Conservation (phyloP, 345 rosid species). For the Pistacia atlantica region DNA sequence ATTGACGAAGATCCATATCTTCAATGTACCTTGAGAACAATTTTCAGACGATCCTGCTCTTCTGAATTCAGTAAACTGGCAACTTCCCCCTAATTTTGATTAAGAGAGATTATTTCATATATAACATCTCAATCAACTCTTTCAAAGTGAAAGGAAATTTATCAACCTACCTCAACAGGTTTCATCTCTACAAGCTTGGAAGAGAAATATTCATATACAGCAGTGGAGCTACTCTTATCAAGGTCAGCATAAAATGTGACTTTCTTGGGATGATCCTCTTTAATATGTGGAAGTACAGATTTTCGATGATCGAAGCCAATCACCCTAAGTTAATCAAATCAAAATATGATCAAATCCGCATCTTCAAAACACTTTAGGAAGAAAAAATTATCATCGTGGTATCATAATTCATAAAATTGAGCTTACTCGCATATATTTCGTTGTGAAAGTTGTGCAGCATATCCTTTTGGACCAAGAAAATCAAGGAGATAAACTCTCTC, state of each 20-base stretch:
- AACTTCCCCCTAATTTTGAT: slow-evolving; percentile 32
- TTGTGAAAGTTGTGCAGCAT: slow-evolving; percentile 36
- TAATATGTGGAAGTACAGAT: slow-evolving; percentile 35
- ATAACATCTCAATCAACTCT: background rate
- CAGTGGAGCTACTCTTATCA: slow-evolving; percentile 71
- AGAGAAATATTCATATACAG: slow-evolving; percentile 66
- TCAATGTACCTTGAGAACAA: slow-evolving; percentile 66
- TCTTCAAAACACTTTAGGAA: background rate
- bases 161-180: slow-evolving; percentile 45
- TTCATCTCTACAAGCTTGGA: slow-evolving; percentile 40
- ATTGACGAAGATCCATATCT: slow-evolving; percentile 71
- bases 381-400: background rate
- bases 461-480: slow-evolving; percentile 61
- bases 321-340: slow-evolving; percentile 41
- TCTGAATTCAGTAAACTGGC: slow-evolving; percentile 40
- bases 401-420: background rate
- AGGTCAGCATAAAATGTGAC: slow-evolving; percentile 44
- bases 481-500: slow-evolving; percentile 74
- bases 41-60: slow-evolving; percentile 48
- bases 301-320: slow-evolving; percentile 84
- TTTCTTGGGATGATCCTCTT: slow-evolving; percentile 31
- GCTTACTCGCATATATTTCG: slow-evolving; percentile 63
- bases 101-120: slow-evolving; percentile 14
- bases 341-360: background rate
- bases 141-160: background rate